Conservation (phyloP, 768 basidiomycete species). For the Macrolepiota albuminosa region DNA sequence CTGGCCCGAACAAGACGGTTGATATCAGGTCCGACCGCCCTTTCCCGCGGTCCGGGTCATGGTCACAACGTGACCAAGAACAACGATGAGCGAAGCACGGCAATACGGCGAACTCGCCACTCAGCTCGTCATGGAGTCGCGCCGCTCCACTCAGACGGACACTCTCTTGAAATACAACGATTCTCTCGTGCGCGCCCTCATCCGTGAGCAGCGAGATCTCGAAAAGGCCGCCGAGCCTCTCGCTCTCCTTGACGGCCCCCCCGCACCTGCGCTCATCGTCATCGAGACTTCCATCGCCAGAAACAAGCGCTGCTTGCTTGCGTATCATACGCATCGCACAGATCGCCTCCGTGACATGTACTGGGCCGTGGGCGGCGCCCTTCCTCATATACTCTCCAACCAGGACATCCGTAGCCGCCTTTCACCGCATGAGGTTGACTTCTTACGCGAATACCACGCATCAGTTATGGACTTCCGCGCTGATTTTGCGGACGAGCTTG, state of each 20-base stretch:
- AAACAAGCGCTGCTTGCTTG: constrained; percentile 94
- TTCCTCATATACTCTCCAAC: constrained; percentile 75
- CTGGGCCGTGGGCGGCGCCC: constrained; percentile 84
- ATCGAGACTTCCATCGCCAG: constrained; percentile 86
- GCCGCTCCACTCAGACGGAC: constrained; percentile 79
- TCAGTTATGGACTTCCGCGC: constrained; percentile 81
- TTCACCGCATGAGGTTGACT: constrained; percentile 65
- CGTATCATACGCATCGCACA: constrained; percentile 85
- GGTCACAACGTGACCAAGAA: constrained; percentile 4
- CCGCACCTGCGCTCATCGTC: constrained; percentile 68
- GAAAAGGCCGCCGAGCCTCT: constrained; percentile 49
- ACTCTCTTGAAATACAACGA: constrained; percentile 92
- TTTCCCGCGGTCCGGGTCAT: background rate
- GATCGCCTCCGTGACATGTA: constrained; percentile 83
- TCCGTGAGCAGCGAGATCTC: constrained; percentile 90
- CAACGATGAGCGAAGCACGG: constrained; percentile 47
- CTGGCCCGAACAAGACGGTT: background rate
- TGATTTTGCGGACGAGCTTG: constrained; percentile 82
- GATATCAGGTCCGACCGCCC: background rate
- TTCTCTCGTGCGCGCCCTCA: constrained; percentile 75
- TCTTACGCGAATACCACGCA: constrained; percentile 60
- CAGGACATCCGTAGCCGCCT: constrained; percentile 67
- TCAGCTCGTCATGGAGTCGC: constrained; percentile 82
- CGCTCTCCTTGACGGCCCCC: constrained; percentile 31
- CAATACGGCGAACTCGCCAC: constrained; percentile 86